A percentile compares a stretch with the other conserved stretches of the same genome.
Conservation (phyloP, 768 basidiomycete species). For the Russula griseocarnosa region DNA sequence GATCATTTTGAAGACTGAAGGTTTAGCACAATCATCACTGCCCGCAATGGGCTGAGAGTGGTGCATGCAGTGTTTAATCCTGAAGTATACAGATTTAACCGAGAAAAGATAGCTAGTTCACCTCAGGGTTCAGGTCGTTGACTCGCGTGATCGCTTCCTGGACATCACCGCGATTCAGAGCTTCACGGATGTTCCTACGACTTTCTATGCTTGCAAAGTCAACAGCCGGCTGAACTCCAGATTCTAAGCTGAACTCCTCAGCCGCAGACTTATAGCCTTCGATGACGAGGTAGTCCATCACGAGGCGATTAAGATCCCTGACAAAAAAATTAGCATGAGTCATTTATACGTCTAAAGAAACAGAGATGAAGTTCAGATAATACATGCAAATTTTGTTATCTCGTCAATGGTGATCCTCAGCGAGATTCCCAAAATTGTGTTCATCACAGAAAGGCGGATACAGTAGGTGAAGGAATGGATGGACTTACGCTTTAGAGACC, state of each 20-base stretch:
- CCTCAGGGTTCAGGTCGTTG: constrained; percentile 96
- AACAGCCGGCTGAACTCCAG: constrained; percentile 67
- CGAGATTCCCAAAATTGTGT: constrained; percentile 96
- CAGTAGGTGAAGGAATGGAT: background rate
- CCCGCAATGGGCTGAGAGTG: constrained; percentile 82
- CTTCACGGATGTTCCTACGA: constrained; percentile 90
- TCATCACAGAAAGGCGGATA: constrained; percentile 51
- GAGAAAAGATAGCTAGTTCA: constrained; percentile 42
- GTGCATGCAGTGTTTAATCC: constrained; percentile 98
- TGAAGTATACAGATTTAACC: constrained; percentile 31
- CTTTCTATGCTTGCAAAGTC: constrained; percentile 93
- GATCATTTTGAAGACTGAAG: constrained; percentile 95
- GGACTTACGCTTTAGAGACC: constrained; percentile 84
- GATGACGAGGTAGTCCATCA: constrained; percentile 97
- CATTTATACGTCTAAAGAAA: constrained; percentile 27
- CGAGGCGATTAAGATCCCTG: constrained; percentile 90
- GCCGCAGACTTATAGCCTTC: constrained; percentile 97
- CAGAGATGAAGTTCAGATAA: constrained; percentile 61
- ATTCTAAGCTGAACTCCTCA: constrained; percentile 89
- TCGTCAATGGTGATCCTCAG: constrained; percentile 70
- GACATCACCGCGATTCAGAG: constrained; percentile 89
- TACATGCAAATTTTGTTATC: constrained; percentile 68
- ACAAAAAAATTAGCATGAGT: constrained; percentile 21
- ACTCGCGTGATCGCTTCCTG: constrained; percentile 93
- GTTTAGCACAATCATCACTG: constrained; percentile 84